Base-by-base conservation (phyloP, 106 monocot genomes). In the Dioscorea dumetorum region DNA sequence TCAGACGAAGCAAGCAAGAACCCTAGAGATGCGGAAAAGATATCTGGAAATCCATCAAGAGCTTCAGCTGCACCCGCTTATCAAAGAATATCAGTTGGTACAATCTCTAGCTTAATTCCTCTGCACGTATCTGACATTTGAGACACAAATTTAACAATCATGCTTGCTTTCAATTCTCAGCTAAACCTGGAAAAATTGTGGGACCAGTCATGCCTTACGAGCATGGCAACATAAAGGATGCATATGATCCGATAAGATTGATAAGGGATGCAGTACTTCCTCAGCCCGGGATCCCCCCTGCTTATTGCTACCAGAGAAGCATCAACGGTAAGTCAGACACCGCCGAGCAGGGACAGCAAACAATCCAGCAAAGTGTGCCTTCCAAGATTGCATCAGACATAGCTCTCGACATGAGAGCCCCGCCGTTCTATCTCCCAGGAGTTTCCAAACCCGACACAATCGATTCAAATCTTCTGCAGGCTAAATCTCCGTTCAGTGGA, bases 171-270 rank as follows among this genome's bases (percentile, higher is more conserved):
- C 41, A 6, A 6, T 41, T 68, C 72, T 41, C 87, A 86, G 91
- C 86, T 63, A 89, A 77, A 60, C 87, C 84, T 8, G 91, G 91
- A 33, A 95, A 84, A 74, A 74, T 75, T 22, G 76, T 86, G 24
- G 90, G 95, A 12, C 83, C 91, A 32, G 86, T 88, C 21, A 61
- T 86, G 60, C 78, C 84, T 8, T 87, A 79, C 35, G 91, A 97
- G 51, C 86, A 80, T 61, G 67, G 76, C 8, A 70, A 61, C 33
- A 18, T 76, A 1, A 72, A 79, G 60, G 88, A 83, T 48, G 59
- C 69, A 2, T 84, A 91, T 57, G 88, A 88, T 72, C 82, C 81
- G 7, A 73, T 82, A 54, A 76, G 88, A 76, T 58, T 82, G 56
- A 77, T 88, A 22, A 76, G 86, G 72, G 87, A 84, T 62, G 7